Percentiles rank a stretch among this genome's conserved stretches.
phyloP scores from a whole-genome alignment of 257 asterid species.

The Anisodus acutangulus region DNA sequence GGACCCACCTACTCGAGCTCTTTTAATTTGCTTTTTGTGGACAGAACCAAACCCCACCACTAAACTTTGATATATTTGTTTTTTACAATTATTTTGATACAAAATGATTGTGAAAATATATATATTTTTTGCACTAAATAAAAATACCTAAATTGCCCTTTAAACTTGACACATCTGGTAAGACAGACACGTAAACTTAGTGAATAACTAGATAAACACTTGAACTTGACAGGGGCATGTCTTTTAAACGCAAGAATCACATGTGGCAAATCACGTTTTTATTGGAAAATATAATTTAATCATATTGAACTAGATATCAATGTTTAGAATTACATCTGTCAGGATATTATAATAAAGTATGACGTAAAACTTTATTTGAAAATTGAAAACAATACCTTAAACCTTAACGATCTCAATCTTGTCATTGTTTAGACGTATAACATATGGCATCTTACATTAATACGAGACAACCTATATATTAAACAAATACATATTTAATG shows the following conservation, averaged over 20 bases:
- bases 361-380: background rate
- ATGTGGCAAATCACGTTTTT: too few species aligned
- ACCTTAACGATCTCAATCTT: background rate
- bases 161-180: too few species aligned
- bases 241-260: too few species aligned
- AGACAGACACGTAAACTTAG: too few species aligned
- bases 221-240: too few species aligned
- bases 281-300: too few species aligned
- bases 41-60: conserved; percentile 20
- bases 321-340: background rate
- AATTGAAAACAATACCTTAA: background rate
- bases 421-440: background rate
- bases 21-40: conserved; percentile 12
- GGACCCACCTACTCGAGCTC: conserved; percentile 4
- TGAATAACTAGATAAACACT: too few species aligned
- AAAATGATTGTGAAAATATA: too few species aligned
- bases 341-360: background rate
- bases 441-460: background rate
- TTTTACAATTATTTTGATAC: background rate
- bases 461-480: background rate
- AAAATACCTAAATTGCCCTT: too few species aligned
- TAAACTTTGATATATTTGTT: background rate
- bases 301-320: background rate
- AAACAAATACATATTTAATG: background rate
- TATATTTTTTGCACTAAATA: too few species aligned